Base-by-base conservation (phyloP, 805 yeast genomes). In the Huiozyma naganishii region DNA sequence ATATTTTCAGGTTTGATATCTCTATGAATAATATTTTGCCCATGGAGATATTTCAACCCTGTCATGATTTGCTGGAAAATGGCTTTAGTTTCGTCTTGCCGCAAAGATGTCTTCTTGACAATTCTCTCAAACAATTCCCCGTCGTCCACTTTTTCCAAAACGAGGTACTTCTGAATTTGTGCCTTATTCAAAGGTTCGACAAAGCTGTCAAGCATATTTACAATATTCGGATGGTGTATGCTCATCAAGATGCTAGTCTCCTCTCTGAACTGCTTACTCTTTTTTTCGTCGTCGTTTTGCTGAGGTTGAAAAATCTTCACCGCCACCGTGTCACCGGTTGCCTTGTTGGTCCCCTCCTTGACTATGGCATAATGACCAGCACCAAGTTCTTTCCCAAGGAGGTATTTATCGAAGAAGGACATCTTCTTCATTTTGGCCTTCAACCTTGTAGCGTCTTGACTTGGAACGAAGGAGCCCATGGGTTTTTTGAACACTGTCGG, bases 311-410 rank as follows among this genome's bases (percentile, higher is more conserved):
- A 83, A 7, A 83, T 78, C 55, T 83, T 83, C 4, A 83, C 85
- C 0, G 90, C 92, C 40, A 77, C 83, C 2, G 71, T 62, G 41
- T 72, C 71, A 0, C 87, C 86, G 0, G 79, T 71, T 6, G 62
- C 59, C 50, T 78, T 73, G 48, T 75, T 71, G 6, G 68, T 67
- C 2, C 86, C 86, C 50, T 80, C 84, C 55, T 77, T 80, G 3
- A 83, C 92, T n/a, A 77, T 77, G 0, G 92, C 90, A 54, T 83
- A 83, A 61, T 83, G 90, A 0, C 92, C 92, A 4, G 81, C 65
- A 0, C 92, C 92, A 23, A 83, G 61, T 49, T 79, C 76, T 44
- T 67, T 69, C 0, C 84, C 85, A 13, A 67, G 39, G 1, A 60
- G 40, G 42, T 66, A 69, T 45, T 73, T 72, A 53, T 80, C 83